Evolutionary conservation across 2,329 filamentous ascomycete species (phyloP).

Genomic region (Torrubiellomyces zombiae): DNA sequence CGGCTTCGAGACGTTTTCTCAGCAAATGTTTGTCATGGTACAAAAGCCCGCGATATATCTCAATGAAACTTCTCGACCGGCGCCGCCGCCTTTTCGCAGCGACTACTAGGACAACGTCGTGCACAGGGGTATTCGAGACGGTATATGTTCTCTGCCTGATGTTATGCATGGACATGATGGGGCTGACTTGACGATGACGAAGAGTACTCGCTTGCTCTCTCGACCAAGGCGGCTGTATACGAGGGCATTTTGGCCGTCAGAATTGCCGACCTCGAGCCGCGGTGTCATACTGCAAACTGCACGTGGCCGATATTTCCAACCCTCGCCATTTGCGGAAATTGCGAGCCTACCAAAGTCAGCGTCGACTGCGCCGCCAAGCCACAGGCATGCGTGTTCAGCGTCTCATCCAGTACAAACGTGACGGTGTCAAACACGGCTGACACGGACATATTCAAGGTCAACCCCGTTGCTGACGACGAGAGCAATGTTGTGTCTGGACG

Average conservation of each 20-base stretch:
- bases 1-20: conserved; percentile 22
- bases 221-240: conserved; percentile 21
- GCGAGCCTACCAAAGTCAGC: conserved; percentile 6
- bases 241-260: conserved; percentile 17
- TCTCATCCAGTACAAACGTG: conserved; percentile 13
- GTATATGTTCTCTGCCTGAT: too few species aligned
- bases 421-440: conserved; percentile 6
- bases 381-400: conserved; percentile 13
- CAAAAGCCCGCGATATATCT: conserved; percentile 9
- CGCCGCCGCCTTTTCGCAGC: conserved; percentile 14
- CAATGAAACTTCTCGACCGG: conserved; percentile 6
- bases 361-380: conserved; percentile 7
- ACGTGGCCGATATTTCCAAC: conserved; percentile 20
- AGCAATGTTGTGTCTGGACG: conserved; percentile 6
- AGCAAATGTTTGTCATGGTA: conserved; percentile 19
- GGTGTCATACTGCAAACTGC: conserved; percentile 17
- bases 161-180: too few species aligned
- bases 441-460: conserved; percentile 14
- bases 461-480: conserved; percentile 6
- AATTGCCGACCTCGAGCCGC: conserved; percentile 9
- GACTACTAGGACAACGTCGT: conserved; percentile 19
- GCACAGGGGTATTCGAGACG: conserved; percentile 6
- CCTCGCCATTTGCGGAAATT: conserved; percentile 19
- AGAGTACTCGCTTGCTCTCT: conserved; percentile 12
- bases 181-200: too few species aligned